A percentile compares a stretch with the other conserved stretches of the same genome.
These are phyloP conservation scores for Penicillium chermesinum DNA, from an alignment of 495 filamentous ascomycete genomes.

Conservation along the genomic window DNA sequence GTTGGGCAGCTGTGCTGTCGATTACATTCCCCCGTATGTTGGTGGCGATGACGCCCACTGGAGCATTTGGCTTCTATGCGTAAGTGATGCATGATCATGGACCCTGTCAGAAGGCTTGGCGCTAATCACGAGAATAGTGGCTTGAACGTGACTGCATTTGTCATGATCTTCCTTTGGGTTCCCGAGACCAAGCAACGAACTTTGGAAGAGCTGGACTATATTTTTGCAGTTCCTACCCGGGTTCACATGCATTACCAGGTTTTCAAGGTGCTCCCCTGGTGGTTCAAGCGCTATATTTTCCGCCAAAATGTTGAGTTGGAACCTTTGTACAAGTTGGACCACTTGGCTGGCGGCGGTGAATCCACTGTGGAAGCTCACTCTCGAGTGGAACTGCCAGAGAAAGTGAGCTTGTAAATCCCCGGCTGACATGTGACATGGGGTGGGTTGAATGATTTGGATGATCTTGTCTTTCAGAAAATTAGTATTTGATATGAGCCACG, in stretches of 20 bases:
- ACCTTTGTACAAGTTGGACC: constrained; percentile 62
- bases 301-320: constrained; percentile 48
- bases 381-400: background rate
- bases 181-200: constrained; percentile 77
- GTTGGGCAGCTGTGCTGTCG: constrained; percentile 68
- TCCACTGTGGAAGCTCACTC: background rate
- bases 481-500: too few relatives aligned
- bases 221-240: constrained; percentile 67
- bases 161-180: constrained; percentile 69
- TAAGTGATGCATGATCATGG: constrained; percentile 16
- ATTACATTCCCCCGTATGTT: constrained; percentile 68
- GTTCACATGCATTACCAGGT: constrained; percentile 62
- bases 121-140: constrained; percentile 40
- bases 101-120: constrained; percentile 5
- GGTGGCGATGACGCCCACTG: constrained; percentile 46
- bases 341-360: constrained; percentile 10
- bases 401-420: background rate
- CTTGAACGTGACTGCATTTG: constrained; percentile 62
- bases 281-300: constrained; percentile 62
- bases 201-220: constrained; percentile 79
- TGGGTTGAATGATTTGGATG: too few relatives aligned
- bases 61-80: constrained; percentile 49
- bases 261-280: constrained; percentile 60
- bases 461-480: too few relatives aligned
- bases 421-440: background rate